These are phyloP conservation scores for Hamamelis virginiana DNA, from an alignment of 164 flowering plant species.

Conservation along the genomic window DNA sequence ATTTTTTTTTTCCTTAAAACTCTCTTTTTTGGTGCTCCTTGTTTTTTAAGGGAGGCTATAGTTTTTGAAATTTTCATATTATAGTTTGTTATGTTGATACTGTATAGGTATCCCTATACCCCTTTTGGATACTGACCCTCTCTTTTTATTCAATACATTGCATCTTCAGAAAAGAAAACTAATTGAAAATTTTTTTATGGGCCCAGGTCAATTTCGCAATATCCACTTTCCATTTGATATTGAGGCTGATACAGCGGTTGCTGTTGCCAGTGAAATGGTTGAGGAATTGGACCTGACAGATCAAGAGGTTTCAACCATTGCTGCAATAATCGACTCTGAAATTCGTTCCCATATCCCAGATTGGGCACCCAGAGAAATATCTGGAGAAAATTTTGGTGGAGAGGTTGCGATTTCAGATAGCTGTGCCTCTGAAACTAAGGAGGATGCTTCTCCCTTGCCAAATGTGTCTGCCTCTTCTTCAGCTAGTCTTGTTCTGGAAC, in stretches of 20 bases:
- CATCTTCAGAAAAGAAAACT: no score
- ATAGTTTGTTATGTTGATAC: no score
- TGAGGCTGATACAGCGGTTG: conserved; percentile 68
- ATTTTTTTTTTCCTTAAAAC: no score
- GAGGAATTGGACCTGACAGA: conserved; percentile 85
- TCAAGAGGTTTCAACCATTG: conserved; percentile 84
- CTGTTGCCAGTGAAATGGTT: conserved; percentile 99
- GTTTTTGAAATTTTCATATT: no score
- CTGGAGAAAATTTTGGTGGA: conserved; percentile 24
- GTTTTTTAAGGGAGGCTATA: no score
- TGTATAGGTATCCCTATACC: no score
- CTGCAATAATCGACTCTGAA: conserved; percentile 86
- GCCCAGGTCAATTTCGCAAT: conserved; percentile 74
- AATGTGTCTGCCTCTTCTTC: conserved; percentile 25
- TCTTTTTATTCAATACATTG: no score
- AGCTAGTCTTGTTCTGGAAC: conserved; percentile 47
- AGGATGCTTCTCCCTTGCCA: conserved; percentile 28
- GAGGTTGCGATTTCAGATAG: conserved; percentile 23
- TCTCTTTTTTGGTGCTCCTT: no score
- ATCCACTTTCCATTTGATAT: conserved; percentile 93
- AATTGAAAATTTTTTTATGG: neutral
- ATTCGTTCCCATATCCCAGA: conserved; percentile 64
- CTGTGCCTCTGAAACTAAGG: conserved; percentile 31
- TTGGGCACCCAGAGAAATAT: conserved; percentile 50
- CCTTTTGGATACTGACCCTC: no score